These are phyloP conservation scores for Truncatella angustata DNA, from an alignment of 2,329 filamentous ascomycete species.

Conservation along the genomic window DNA sequence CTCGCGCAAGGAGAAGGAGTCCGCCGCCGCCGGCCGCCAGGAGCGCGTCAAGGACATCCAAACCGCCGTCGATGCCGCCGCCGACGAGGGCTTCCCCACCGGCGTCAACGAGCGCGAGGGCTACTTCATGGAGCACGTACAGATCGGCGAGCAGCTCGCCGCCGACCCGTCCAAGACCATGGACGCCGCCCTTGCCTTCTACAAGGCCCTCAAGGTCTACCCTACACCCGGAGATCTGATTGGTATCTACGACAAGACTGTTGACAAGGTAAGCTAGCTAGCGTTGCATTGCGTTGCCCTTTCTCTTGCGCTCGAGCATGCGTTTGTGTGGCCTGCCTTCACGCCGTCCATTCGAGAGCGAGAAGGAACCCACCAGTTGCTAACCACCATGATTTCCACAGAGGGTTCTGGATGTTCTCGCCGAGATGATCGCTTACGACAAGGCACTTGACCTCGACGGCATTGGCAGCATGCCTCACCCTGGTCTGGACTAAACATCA, in stretches of 20 bases:
- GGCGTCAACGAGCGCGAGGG: constrained; percentile 91
- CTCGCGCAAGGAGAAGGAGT: constrained; percentile 69
- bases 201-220: constrained; percentile 98
- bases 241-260: constrained; percentile 96
- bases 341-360: background rate
- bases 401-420: constrained; percentile 92
- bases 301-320: background rate
- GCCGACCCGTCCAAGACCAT: constrained; percentile 70
- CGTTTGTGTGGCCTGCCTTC: background rate
- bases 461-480: constrained; percentile 42
- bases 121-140: constrained; percentile 96
- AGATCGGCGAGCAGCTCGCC: constrained; percentile 79
- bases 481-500: constrained; percentile 50
- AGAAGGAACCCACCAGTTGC: background rate
- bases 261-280: constrained; percentile 71
- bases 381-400: constrained; percentile 31
- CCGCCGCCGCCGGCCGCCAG: constrained; percentile 62
- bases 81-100: constrained; percentile 86
- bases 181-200: constrained; percentile 92
- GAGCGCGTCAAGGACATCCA: constrained; percentile 74
- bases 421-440: constrained; percentile 97
- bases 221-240: constrained; percentile 91
- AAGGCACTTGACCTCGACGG: constrained; percentile 61
- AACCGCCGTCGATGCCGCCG: constrained; percentile 72
- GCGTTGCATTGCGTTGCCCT: background rate